Base-by-base conservation (phyloP, 306 rosid genomes). In the Cucurbita moschata region DNA sequence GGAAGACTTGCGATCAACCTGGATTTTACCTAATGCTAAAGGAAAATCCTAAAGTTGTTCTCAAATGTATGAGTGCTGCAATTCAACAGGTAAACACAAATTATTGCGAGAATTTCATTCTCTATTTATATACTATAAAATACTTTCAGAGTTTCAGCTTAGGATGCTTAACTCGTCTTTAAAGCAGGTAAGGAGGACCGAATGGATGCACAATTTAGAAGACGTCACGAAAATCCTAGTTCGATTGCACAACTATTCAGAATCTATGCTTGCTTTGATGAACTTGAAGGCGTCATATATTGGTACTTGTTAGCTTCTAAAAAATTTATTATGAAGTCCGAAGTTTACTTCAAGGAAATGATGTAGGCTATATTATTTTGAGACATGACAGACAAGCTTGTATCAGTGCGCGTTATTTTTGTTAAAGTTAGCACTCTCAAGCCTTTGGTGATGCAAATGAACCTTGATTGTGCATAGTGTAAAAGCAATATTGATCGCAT, bases 271-370 rank as follows among this genome's bases (percentile, higher is more conserved):
- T 71, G 90, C 96, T 38, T 81, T 94, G 80, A 94, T 86, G 88
- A 94, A 90, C 75, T 86, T 94, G 79, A 94, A 94, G 83, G 96
- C 97, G 46, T 96, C 95, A 53, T 94, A 80, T 75, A 94, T 94
- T 65, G 98, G 98, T 94, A 63, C 6, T 60, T 60, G 4, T n/a
- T 37, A 86, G 73, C 4, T 49, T 62, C 43, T 15, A 40, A 4
- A 9, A 4, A 35, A 1, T 63, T 75, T 5, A 54, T 38, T 42
- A 10, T n/a, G 26, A 37, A 14, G 21, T 39, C 30, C 59, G 14
- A 52, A 52, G 55, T 50, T 78, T 49, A 44, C 59, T 46, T 71
- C 26, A 39, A n/a, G 60, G 72, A 62, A 51, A 49, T 14, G 66
- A 66, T 51, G 49, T 70, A 55, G 72, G 70, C 77, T 68, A 55